Evolutionary conservation across 805 yeast species (phyloP), one percentile per base, ranked within the genome.

Genomic region (Pichia eremophila): DNA sequence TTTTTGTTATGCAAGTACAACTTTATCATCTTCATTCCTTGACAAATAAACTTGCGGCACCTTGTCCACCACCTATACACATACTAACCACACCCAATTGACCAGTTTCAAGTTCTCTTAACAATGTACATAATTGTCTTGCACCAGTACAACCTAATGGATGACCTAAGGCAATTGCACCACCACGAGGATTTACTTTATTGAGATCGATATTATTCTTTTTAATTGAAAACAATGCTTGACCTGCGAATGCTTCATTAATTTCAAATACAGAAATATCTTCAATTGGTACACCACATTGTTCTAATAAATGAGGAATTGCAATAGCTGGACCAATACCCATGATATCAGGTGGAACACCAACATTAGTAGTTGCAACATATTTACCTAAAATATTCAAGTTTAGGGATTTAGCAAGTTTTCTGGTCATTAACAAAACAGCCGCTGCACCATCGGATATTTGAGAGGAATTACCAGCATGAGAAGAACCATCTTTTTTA

Each of bases 51-150:
- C 91, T 84, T 43, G 98, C 98, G 34, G 97, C 96, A 55, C 98
- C 98, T 95, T 90, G 91, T 58, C 98, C 98, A 35, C 97, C 88
- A 60, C 98, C 98, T 55, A 91, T 82, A 72, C 98, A 91, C 98
- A 91, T 91, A 54, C 95, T 84, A 12, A 95, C 85, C 46, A 91
- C 82, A 55, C 98, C 98, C 54, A 89, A 69, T 70, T 89, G 81
- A 51, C 91, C 95, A 28, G 77, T 64, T 65, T 82, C 69, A 59
- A 90, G 75, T 70, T 88, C 91, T 58, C 90, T 76, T 63, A 91
- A 67, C 51, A 91, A 67, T 5, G 98, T 91, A 40, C 97, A 90
- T 45, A 87, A 75, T 70, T 90, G 96, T 67, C 98, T 82, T 12
- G 96, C 89, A 31, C 75, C 79, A 4, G 95, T 85, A 54, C 87